phyloP scores from a whole-genome alignment of 2,329 filamentous ascomycete species.

The Penicillium concentricum region DNA sequence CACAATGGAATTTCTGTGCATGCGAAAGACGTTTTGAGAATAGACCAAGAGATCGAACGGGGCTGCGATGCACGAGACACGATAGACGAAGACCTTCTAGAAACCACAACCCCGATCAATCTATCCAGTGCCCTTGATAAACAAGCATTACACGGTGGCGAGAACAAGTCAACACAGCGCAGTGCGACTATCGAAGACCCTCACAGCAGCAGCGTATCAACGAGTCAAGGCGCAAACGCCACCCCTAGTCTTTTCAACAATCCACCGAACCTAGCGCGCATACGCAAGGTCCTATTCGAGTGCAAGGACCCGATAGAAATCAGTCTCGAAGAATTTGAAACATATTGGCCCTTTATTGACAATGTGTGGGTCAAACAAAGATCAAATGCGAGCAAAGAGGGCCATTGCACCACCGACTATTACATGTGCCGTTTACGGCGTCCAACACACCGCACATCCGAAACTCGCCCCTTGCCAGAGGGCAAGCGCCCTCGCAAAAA shows the following conservation, averaged over 20 bases:
- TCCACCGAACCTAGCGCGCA: conserved; percentile 44
- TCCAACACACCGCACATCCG: conserved; percentile 39
- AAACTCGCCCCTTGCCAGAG: conserved; percentile 43
- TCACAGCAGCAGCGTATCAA: neutral
- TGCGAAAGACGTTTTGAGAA: conserved; percentile 6
- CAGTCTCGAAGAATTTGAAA: conserved; percentile 46
- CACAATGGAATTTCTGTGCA: conserved; percentile 12
- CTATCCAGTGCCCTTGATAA: conserved; percentile 21
- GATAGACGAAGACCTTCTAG: conserved; percentile 11
- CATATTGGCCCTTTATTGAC: conserved; percentile 51
- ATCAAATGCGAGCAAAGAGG: conserved; percentile 42
- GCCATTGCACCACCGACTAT: conserved; percentile 46
- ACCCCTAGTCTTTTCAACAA: conserved; percentile 39
- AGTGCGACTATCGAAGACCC: neutral
- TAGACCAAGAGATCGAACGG: neutral
- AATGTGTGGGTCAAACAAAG: conserved; percentile 53
- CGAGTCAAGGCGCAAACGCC: conserved; percentile 5
- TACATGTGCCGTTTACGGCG: conserved; percentile 49
- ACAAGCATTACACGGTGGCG: conserved; percentile 14
- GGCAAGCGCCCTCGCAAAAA: conserved; percentile 49
- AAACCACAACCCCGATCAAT: conserved; percentile 15
- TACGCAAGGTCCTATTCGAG: conserved; percentile 47
- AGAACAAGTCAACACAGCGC: neutral
- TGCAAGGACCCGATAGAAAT: conserved; percentile 49
- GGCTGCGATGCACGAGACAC: neutral